These are phyloP conservation scores for Daldinia caldariorum DNA, from an alignment of 495 filamentous ascomycete genomes.

Conservation along the genomic window DNA sequence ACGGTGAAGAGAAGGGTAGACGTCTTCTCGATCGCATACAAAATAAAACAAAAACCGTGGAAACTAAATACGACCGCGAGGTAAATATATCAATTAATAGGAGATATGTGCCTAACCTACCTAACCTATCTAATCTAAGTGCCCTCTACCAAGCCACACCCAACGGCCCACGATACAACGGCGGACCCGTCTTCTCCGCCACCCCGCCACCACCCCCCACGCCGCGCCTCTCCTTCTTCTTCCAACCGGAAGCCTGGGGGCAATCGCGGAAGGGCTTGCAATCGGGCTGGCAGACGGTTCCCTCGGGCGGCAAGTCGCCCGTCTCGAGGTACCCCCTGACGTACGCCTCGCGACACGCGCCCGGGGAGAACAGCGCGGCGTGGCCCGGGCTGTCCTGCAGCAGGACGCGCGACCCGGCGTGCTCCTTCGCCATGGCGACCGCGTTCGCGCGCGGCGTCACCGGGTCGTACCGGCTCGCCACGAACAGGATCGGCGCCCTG, in stretches of 20 bases:
- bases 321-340: slow-evolving; percentile 43
- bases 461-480: slow-evolving; percentile 46
- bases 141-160: neutral
- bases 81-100: too few species aligned
- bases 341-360: slow-evolving; percentile 40
- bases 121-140: neutral
- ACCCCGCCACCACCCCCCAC: neutral
- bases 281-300: slow-evolving; percentile 41
- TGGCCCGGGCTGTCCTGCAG: slow-evolving; percentile 47
- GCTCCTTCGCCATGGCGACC: slow-evolving; percentile 35
- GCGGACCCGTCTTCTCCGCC: neutral
- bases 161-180: slow-evolving; percentile 8
- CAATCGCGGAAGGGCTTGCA: slow-evolving; percentile 37
- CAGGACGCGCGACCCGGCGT: slow-evolving; percentile 44
- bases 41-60: too few species aligned
- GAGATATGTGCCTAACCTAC: too few species aligned
- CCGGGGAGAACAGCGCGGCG: slow-evolving; percentile 32
- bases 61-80: too few species aligned
- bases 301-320: slow-evolving; percentile 44
- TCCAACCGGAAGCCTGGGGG: neutral
- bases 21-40: too few species aligned
- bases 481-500: slow-evolving; percentile 46
- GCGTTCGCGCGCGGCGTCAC: slow-evolving; percentile 50
- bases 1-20: too few species aligned
- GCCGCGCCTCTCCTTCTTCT: neutral